A percentile compares a stretch with the other conserved stretches of the same genome.
Evolutionary conservation across 2,329 filamentous ascomycete genomes (phyloP).

Genomic region (Sclerotinia borealis): DNA sequence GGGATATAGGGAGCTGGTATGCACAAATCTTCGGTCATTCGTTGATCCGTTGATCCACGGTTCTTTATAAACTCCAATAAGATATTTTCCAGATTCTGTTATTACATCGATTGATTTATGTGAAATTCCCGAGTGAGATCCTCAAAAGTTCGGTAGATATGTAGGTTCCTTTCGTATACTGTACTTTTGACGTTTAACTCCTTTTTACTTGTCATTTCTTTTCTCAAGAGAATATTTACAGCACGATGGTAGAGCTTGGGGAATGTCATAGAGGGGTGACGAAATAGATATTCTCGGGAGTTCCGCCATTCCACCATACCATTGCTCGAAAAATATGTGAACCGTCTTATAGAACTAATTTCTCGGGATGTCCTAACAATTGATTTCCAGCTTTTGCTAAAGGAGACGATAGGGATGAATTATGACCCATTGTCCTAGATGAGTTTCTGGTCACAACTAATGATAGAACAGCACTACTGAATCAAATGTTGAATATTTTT

Average conservation of each 20-base stretch:
- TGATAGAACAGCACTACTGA: slow-evolving; percentile 35
- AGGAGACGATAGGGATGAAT: slow-evolving; percentile 34
- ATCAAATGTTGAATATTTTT: slow-evolving; percentile 32
- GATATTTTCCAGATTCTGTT: not conserved
- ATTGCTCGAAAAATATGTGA: slow-evolving; percentile 57
- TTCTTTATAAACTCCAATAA: not conserved
- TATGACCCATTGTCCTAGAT: too few species aligned
- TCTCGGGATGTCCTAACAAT: slow-evolving; percentile 47
- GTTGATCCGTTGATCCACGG: too few species aligned
- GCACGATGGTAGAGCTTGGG: slow-evolving; percentile 47
- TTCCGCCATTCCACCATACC: slow-evolving; percentile 45
- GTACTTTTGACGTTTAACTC: too few species aligned
- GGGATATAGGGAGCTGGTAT: not conserved
- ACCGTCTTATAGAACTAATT: slow-evolving; percentile 49
- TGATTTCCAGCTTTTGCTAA: slow-evolving; percentile 56
- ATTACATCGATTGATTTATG: not conserved
- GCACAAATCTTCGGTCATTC: not conserved
- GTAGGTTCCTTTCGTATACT: too few species aligned
- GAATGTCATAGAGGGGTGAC: slow-evolving; percentile 43
- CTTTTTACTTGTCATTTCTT: too few species aligned
- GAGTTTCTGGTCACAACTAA: slow-evolving; percentile 42
- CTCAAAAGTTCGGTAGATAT: not conserved
- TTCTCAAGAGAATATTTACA: too few species aligned
- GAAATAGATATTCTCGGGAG: slow-evolving; percentile 46
- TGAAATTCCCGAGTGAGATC: not conserved